phyloP scores from a whole-genome alignment of 2,329 filamentous ascomycete species.

The Penicillium sp. region DNA sequence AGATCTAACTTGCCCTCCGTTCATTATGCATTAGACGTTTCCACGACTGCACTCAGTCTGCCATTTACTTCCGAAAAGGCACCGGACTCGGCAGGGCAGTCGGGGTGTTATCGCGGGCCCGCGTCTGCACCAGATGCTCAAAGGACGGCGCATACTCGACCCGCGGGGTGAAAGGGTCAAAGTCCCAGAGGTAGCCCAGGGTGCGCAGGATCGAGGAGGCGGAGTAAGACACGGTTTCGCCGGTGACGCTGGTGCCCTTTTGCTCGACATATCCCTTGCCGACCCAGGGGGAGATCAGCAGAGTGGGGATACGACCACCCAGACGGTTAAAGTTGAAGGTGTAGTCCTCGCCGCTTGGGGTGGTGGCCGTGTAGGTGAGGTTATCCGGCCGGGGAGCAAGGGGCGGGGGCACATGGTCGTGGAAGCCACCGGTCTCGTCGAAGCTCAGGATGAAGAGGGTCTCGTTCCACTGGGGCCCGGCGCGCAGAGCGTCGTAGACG shows the following conservation, averaged over 20 bases:
- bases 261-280: conserved; percentile 25
- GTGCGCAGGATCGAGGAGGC: conserved; percentile 25
- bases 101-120: too few species aligned
- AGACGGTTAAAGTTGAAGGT: conserved; percentile 24
- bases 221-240: conserved; percentile 21
- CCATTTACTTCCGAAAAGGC: too few species aligned
- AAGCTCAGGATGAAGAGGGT: conserved; percentile 33
- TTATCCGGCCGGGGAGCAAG: conserved; percentile 27
- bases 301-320: conserved; percentile 25
- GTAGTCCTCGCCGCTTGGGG: conserved; percentile 21
- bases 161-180: conserved; percentile 26
- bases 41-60: too few species aligned
- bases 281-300: conserved; percentile 26
- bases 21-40: too few species aligned
- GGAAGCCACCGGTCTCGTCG: conserved; percentile 34
- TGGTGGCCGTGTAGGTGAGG: conserved; percentile 27
- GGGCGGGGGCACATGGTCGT: conserved; percentile 32
- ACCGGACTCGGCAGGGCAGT: too few species aligned
- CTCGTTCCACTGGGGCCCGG: conserved; percentile 28
- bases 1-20: too few species aligned
- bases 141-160: conserved; percentile 22
- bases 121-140: conserved; percentile 23
- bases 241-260: conserved; percentile 19
- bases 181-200: conserved; percentile 29
- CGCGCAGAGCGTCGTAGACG: conserved; percentile 31